These are phyloP conservation scores for Cladophialophora yegresii DNA, from an alignment of 2,329 filamentous ascomycete genomes.

Conservation along the genomic window DNA sequence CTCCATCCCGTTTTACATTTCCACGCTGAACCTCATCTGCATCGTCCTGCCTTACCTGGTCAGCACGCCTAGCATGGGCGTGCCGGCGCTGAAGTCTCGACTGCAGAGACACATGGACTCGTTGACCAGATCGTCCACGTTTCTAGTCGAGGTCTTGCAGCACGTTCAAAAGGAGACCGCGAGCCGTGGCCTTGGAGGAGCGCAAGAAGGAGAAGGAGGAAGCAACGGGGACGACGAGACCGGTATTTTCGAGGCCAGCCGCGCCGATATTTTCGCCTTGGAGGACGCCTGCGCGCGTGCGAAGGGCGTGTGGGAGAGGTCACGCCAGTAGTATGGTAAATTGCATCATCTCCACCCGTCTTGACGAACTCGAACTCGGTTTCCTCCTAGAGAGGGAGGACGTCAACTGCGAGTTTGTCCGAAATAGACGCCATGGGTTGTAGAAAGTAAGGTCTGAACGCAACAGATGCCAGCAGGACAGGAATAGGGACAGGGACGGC, in stretches of 20 bases:
- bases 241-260: constrained; percentile 21
- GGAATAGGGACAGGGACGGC: neutral
- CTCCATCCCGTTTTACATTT: constrained; percentile 35
- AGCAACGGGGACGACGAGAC: neutral
- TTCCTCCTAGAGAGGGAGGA: neutral
- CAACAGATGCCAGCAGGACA: neutral
- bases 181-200: neutral
- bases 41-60: constrained; percentile 26
- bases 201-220: constrained; percentile 1
- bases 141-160: constrained; percentile 24
- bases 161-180: constrained; percentile 12
- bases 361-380: neutral
- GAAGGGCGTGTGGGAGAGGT: constrained; percentile 9
- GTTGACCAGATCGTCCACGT: constrained; percentile 18
- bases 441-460: neutral
- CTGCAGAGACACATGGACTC: constrained; percentile 11
- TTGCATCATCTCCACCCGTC: neutral
- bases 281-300: constrained; percentile 32
- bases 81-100: constrained; percentile 7
- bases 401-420: neutral
- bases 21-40: constrained; percentile 33
- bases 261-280: constrained; percentile 33
- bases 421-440: neutral
- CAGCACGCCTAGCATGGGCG: neutral
- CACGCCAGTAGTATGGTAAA: neutral